These are phyloP conservation scores for Fusarium sp. DNA, from an alignment of 2,329 filamentous ascomycete genomes.

Conservation along the genomic window DNA sequence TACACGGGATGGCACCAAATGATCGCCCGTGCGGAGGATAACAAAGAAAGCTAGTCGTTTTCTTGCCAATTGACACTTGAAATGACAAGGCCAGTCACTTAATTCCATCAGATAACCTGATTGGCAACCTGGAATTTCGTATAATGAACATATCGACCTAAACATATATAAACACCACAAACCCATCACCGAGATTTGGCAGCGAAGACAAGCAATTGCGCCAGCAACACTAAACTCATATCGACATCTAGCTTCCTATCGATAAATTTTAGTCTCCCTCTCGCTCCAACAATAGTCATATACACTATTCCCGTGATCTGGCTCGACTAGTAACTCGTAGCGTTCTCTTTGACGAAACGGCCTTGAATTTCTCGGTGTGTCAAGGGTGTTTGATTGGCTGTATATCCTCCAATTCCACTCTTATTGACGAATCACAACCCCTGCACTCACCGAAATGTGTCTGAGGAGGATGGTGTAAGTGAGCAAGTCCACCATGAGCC, in stretches of 20 bases:
- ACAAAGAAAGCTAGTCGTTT: constrained; percentile 15
- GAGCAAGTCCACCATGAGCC: constrained; percentile 52
- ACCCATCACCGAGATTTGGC: constrained; percentile 8
- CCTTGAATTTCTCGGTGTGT: constrained; percentile 48
- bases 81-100: not conserved
- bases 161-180: constrained; percentile 23
- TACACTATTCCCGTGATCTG: constrained; percentile 29
- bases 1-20: not conserved
- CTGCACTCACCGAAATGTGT: constrained; percentile 31
- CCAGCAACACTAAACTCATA: constrained; percentile 14
- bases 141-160: not conserved
- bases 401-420: constrained; percentile 32
- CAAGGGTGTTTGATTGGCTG: constrained; percentile 50
- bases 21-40: constrained; percentile 12
- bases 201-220: constrained; percentile 17
- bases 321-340: constrained; percentile 25
- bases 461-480: constrained; percentile 56
- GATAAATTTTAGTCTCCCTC: constrained; percentile 28
- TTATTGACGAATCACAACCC: constrained; percentile 48
- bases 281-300: constrained; percentile 25
- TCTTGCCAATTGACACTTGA: constrained; percentile 1
- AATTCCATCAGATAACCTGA: not conserved
- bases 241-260: constrained; percentile 13
- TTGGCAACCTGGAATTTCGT: not conserved
- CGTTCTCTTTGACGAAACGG: constrained; percentile 24